phyloP scores from a whole-genome alignment of 306 rosid genomes.

The Arachis hypogaea region DNA sequence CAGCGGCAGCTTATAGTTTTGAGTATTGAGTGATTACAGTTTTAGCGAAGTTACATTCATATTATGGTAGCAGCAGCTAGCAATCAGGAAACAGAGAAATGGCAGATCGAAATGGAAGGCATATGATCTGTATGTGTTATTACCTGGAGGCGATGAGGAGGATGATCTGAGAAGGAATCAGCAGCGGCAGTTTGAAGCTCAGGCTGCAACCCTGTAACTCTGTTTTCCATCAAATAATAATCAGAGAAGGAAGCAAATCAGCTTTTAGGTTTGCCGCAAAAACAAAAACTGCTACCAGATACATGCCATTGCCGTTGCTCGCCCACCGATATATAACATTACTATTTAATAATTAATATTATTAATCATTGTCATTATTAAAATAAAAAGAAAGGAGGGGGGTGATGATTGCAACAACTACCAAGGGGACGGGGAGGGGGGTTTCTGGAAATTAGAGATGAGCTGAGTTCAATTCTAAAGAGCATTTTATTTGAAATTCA shows the following conservation, averaged over 20 bases:
- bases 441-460: background rate
- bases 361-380: constrained; percentile 1
- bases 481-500: background rate
- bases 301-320: constrained; percentile 9
- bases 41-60: background rate
- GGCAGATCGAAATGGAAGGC: background rate
- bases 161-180: constrained; percentile 38
- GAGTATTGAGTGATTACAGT: too few relatives aligned
- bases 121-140: too few relatives aligned
- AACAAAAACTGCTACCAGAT: background rate
- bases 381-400: background rate
- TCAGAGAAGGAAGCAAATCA: too few relatives aligned
- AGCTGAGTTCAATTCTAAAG: too few relatives aligned
- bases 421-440: background rate
- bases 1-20: background rate
- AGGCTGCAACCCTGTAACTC: constrained; percentile 32
- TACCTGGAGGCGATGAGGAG: constrained; percentile 34
- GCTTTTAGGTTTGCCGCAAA: background rate
- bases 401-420: constrained; percentile 23
- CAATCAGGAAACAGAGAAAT: background rate
- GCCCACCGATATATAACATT: background rate
- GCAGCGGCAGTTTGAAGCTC: constrained; percentile 38
- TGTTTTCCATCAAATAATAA: constrained; percentile 52
- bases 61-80: background rate
- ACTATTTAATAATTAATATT: constrained; percentile 19